A percentile compares a stretch with the other conserved stretches of the same genome.
Conservation (phyloP, 257 asterid genomes). For the Nyctanthes arbortristis region DNA sequence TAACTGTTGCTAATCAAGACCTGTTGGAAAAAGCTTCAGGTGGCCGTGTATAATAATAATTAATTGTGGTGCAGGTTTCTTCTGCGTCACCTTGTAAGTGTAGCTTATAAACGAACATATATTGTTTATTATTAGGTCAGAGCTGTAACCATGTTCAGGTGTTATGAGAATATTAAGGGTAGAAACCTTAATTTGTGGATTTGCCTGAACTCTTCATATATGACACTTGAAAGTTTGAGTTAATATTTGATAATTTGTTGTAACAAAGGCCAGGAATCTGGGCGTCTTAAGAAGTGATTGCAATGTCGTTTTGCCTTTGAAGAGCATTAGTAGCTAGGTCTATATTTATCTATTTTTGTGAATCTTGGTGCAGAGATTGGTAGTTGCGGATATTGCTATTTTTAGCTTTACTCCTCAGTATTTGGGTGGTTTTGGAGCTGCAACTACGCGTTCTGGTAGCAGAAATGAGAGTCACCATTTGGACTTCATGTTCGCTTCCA, state of each 20-base stretch:
- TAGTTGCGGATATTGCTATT: too few relatives aligned
- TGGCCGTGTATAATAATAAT: constrained; percentile 31
- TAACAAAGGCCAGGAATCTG: neutral
- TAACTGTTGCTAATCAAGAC: constrained; percentile 27
- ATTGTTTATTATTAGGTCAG: constrained; percentile 18
- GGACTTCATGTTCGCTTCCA: too few relatives aligned
- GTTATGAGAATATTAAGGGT: constrained; percentile 27
- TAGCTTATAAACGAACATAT: constrained; percentile 29
- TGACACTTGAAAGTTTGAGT: neutral
- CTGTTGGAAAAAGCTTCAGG: constrained; percentile 41
- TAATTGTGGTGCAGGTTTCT: constrained; percentile 18
- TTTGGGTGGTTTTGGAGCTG: too few relatives aligned
- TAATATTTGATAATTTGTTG: neutral
- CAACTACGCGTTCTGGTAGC: too few relatives aligned
- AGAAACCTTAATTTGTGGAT: constrained; percentile 18
- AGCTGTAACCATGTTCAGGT: constrained; percentile 21
- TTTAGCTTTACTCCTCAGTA: too few relatives aligned
- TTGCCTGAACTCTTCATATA: constrained; percentile 14
- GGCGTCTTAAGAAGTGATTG: too few relatives aligned
- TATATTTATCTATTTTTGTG: too few relatives aligned
- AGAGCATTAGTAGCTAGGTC: too few relatives aligned
- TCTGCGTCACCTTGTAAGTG: constrained; percentile 30
- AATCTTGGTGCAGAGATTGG: too few relatives aligned
- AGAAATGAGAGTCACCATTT: too few relatives aligned
- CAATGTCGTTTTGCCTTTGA: too few relatives aligned